Base-by-base conservation (phyloP, 768 basidiomycete species). In the Kockovaella imperatae region DNA sequence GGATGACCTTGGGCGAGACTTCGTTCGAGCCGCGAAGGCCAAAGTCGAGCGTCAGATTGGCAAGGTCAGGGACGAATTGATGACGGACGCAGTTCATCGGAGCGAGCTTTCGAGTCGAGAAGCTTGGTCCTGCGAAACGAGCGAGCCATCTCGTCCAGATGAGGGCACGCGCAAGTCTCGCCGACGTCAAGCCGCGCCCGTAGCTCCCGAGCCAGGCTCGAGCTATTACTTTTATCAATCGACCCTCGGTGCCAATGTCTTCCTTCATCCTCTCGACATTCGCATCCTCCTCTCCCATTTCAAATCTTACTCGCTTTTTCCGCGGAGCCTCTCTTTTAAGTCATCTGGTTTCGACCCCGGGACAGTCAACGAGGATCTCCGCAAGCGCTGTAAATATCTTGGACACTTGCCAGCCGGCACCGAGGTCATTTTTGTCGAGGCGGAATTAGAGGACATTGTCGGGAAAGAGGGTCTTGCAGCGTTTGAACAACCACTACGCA, bases 301-400 rank as follows among this genome's bases (percentile, higher is more conserved):
- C 59, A 69, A 71, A 45, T 62, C 67, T 13, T 96, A 96, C 61
- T 73, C 83, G 1, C 77, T 82, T 1, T 96, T 73, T 51, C 93
- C 93, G 0, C 81, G 87, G 61, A 76, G 76, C 14, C 84, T 99
- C 56, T 77, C 78, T 4, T 77, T 95, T 26, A 78, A 80, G n/a
- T 83, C 95, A 24, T 86, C 88, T 59, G 81, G 81, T 13, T 75
- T 78, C 20, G 76, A 67, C 45, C 60, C 64, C 11, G 69, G 64
- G 5, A 66, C 64, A 11, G 68, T 99, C 56, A 87, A 93, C 69
- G 90, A 91, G 52, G 90, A 95, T 52, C 75, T 99, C 23, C 82
- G 91, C 40, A 86, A 88, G 71, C 83, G 91, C 26, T 96, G 88
- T 76, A 93, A 91, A 68, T 97, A 96, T 70, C 83, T 99, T 53